Evolutionary conservation across 2,329 filamentous ascomycete genomes (phyloP), one percentile per base, ranked within the genome.

Genomic region (Hymenoscyphus repandus): DNA sequence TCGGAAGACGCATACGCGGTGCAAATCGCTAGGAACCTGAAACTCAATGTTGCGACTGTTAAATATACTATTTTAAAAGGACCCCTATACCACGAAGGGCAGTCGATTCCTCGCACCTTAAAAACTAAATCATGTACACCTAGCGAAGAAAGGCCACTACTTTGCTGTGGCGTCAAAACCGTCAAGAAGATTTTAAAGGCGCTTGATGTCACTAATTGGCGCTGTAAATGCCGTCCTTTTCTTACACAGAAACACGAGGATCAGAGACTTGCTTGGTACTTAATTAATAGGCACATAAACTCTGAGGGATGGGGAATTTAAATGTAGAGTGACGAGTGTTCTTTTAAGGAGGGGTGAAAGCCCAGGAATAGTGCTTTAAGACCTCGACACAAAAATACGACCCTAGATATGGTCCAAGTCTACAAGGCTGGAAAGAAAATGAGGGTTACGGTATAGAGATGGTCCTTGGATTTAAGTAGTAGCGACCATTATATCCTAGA

Each of bases 241-340:
- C 33, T 46, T 30, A 36, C 31, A 38, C n/a, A 46, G 32, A 37
- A 37, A n/a, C 15, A 17, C 7, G 44, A 15, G 10, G 17, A n/a
- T 10, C 13, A 11, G 9, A 20, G 52, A 33, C 41, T 49, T 33
- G 18, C 30, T 15, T 52, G 34, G 52, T 52, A 45, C 27, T n/a
- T 15, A 42, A 30, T 3, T 4, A 3, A 27, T 11, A 22, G 17
- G 11, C 9, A 43, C 20, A 49, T 32, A 42, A 45, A 17, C 22
- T 4, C 34, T 2, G 39, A 42, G 15, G 22, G 49, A 20, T 57
- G 49, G 52, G 49, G 44, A 10, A 37, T 45, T 39, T 53, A 46
- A 31, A 56, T 56, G 36, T 56, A 33, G 47, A 51, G 47, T 51
- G 45, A 51, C 17, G 49, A 57, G 49, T 57, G 52, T 46, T 57